phyloP scores from a whole-genome alignment of 192 early-diverging fungal genomes.

The Mortierella antarctica region DNA sequence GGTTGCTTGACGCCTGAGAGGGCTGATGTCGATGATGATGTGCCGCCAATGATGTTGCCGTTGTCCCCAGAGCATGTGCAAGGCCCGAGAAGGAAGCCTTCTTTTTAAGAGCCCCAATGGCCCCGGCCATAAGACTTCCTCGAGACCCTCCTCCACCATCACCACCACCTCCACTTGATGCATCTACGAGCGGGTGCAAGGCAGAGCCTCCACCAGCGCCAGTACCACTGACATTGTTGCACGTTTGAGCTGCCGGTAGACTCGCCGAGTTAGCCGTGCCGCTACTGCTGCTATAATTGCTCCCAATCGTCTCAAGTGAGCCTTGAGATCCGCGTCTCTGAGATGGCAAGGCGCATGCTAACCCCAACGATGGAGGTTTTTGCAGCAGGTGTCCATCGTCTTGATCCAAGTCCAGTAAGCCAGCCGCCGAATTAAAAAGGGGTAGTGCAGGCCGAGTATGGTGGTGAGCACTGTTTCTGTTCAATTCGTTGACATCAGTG shows the following conservation, averaged over 20 bases:
- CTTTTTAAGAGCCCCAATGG: constrained; percentile 26
- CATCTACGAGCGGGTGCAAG: no score
- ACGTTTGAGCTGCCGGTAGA: neutral
- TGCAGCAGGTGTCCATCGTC: no score
- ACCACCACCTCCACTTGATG: neutral
- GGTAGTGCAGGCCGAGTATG: neutral
- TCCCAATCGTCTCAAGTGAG: neutral
- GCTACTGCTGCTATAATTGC: neutral
- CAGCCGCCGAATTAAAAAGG: constrained; percentile 15
- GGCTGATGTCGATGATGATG: constrained; percentile 6
- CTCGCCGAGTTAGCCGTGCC: neutral
- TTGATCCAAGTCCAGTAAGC: constrained; percentile 1
- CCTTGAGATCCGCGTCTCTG: constrained; percentile 12
- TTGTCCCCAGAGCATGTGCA: neutral
- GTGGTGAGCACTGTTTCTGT: neutral
- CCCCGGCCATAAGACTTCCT: constrained; percentile 14
- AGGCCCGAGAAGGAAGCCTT: constrained; percentile 22
- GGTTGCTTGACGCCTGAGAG: neutral
- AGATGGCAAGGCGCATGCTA: neutral
- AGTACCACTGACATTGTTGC: neutral
- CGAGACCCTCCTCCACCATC: neutral
- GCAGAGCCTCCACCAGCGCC: no score
- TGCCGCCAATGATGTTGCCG: neutral
- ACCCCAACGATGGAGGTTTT: no score
- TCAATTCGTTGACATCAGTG: neutral